phyloP scores from a whole-genome alignment of 148 eudicot genomes.

The Dysphania ambrosioides region DNA sequence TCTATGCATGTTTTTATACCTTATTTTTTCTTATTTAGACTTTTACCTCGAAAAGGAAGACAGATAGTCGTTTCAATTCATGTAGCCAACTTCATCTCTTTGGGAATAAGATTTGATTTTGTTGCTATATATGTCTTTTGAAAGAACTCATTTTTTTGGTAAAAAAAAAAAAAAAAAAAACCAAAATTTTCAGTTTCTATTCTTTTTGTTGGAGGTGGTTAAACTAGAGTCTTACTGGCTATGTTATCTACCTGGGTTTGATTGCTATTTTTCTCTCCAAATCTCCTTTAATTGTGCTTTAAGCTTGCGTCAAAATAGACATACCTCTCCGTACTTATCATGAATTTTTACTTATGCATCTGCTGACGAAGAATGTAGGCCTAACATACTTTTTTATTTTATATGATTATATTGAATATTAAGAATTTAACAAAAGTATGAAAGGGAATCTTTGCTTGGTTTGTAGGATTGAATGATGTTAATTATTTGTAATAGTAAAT shows the following conservation, averaged over 20 bases:
- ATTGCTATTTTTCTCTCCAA: background rate
- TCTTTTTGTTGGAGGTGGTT: constrained; percentile 15
- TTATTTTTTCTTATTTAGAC: too few relatives aligned
- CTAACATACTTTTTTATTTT: background rate
- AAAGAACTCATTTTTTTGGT: background rate
- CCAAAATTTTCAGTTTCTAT: background rate
- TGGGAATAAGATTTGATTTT: too few relatives aligned
- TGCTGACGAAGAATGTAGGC: background rate
- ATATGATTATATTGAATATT: background rate
- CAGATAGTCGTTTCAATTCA: too few relatives aligned
- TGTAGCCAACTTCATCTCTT: too few relatives aligned
- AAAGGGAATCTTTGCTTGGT: too few relatives aligned
- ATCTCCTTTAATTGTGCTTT: constrained; percentile 11
- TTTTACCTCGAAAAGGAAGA: too few relatives aligned
- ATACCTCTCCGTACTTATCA: background rate
- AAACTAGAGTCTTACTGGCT: background rate
- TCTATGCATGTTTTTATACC: background rate
- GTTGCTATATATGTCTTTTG: too few relatives aligned
- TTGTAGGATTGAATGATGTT: too few relatives aligned
- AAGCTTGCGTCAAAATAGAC: background rate
- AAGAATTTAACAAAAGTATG: background rate
- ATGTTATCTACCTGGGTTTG: constrained; percentile 4
- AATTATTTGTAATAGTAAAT: too few relatives aligned
- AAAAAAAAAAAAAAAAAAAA: background rate
- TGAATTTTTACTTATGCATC: background rate